Base-by-base conservation (phyloP, 108 stramenopile genomes). In the Nitzschia sp. region DNA sequence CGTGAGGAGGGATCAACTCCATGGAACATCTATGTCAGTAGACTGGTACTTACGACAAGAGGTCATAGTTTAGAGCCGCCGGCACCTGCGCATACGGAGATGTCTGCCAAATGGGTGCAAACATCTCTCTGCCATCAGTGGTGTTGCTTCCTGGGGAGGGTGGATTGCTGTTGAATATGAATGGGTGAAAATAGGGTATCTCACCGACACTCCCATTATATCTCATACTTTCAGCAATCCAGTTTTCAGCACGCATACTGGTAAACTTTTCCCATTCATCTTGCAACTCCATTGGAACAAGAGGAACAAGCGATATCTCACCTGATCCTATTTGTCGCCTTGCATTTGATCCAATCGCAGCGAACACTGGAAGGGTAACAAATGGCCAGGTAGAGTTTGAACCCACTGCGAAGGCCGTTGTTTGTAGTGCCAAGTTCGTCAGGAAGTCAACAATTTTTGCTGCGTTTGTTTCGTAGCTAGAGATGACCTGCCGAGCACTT, bases 361-460 rank as follows among this genome's bases (percentile, higher is more conserved):
- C 69, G 40, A 70, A 70, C 12, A 7, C 14, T n/a, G 71, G 71
- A 37, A 71, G 29, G 19, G 51, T 42, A 9, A 71, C 71, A 44
- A 71, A 71, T 17, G 71, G 71, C 71, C 71, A 71, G 12, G 55
- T 51, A 46, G 20, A 11, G 6, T 48, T 48, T 2, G 46, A 17
- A 17, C n/a, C 46, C 2, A 17, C 46, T 17, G 46, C 14, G 6
- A 17, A 48, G 1, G 46, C 14, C n/a, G 46, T 2, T 1, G 17
- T 17, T 17, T 48, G 46, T 3, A 48, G 14, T 5, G 46, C 46
- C 14, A 48, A 48, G 46, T 48, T 48, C 17, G n/a, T 17, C 2
- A 17, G 17, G 6, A 48, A 17, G 46, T 15, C 46, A 6, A 48
- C 46, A 3, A 17, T 17, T 3, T 15, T 48, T 48, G 14, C 46